Percentiles rank a stretch among this genome's conserved stretches.
Conservation (phyloP, 2,329 filamentous ascomycete species). For the Raffaelea arxii region DNA sequence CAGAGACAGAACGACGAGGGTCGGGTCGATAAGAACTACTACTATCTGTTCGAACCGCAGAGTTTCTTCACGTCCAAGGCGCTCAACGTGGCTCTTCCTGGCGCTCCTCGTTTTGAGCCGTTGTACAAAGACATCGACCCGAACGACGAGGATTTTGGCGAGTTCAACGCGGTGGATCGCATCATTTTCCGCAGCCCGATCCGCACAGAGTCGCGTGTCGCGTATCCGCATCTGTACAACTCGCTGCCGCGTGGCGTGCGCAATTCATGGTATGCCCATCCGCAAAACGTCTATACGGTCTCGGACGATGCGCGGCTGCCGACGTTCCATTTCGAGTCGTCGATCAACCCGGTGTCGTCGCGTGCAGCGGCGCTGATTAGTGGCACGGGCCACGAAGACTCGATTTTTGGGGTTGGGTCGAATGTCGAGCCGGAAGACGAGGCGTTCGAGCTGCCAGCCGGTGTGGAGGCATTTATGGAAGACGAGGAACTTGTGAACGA, state of each 20-base stretch:
- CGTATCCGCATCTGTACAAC: slow-evolving; percentile 92
- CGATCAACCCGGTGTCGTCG: slow-evolving; percentile 95
- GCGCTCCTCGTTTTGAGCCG: slow-evolving; percentile 91
- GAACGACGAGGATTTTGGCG: slow-evolving; percentile 97
- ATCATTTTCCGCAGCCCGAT: slow-evolving; percentile 97
- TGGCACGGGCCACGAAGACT: slow-evolving; percentile 85
- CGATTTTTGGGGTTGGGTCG: slow-evolving; percentile 76
- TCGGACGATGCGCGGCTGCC: slow-evolving; percentile 83
- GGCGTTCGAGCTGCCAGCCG: slow-evolving; percentile 71
- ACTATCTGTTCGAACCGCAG: slow-evolving; percentile 91
- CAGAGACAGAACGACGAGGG: too few species aligned
- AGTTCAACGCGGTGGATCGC: slow-evolving; percentile 98
- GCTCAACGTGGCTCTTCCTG: slow-evolving; percentile 93
- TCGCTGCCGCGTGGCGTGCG: slow-evolving; percentile 90
- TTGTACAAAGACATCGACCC: slow-evolving; percentile 98
- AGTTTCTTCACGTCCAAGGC: slow-evolving; percentile 95
- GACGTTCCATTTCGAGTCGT: slow-evolving; percentile 95
- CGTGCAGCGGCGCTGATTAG: slow-evolving; percentile 91
- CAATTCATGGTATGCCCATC: slow-evolving; percentile 86
- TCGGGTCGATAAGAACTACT: slow-evolving; percentile 95
- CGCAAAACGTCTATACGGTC: slow-evolving; percentile 83
- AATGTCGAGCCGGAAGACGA: slow-evolving; percentile 68
- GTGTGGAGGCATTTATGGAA: slow-evolving; percentile 77
- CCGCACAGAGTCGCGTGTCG: slow-evolving; percentile 89
- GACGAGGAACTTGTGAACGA: slow-evolving; percentile 84